Evolutionary conservation across 805 yeast species (phyloP), one percentile per base, ranked within the genome.

Genomic region (Teunomyces aglyptinius): DNA sequence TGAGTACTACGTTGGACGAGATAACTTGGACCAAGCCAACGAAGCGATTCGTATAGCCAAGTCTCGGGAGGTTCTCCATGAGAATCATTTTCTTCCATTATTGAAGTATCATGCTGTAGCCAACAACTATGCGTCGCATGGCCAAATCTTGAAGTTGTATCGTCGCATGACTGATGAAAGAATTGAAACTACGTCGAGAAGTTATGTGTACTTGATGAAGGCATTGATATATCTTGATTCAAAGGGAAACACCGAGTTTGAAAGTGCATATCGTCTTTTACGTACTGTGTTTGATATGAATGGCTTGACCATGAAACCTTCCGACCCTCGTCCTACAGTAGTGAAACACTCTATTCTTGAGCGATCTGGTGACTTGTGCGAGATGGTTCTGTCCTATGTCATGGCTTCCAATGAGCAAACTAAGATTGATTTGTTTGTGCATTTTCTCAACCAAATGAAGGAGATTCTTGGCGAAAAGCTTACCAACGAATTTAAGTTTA

Each of bases 201-300:
- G 71, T 0, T 70, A 70, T 47, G 55, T 56, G 19, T 59, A 53
- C 49, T 53, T 71, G 47, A 58, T 70, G 56, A 50, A 54, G 43
- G 64, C 75, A 5, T 57, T 69, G 29, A 33, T 66, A 57, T 39
- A 49, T 44, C 41, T 56, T 51, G 60, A 51, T 60, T 19, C 60
- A 43, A 52, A 56, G 51, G 41, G 59, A 60, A 5, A 56, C 56
- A 44, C 49, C 34, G 51, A 57, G 44, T 33, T 50, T 62, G 26
- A 63, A 61, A 76, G 55, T 50, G 33, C 68, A 49, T 47, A 51
- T 61, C 51, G 54, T 48, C 68, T 71, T 28, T 49, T 53, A 26
- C 59, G 59, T 36, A 55, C 65, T 10, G 61, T 70, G 6, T 59
- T 69, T 34, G 68, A 69, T 24, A 54, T 64, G 49, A 57, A 66